phyloP scores from a whole-genome alignment of 768 basidiomycete genomes.

The Suillus fuscotomentosus region DNA sequence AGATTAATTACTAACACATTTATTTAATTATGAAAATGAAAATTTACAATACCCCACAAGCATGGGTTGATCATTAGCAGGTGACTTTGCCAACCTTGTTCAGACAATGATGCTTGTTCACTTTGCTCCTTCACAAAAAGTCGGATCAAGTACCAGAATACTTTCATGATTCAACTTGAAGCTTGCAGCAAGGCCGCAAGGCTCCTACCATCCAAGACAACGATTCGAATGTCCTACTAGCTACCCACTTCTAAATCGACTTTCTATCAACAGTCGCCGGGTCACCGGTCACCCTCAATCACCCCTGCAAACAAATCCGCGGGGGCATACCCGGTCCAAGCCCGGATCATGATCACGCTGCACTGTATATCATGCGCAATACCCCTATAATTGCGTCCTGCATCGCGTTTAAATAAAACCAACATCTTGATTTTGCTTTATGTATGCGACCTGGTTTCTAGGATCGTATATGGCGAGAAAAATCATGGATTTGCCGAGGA shows the following conservation, averaged over 20 bases:
- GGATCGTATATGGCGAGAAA: not conserved
- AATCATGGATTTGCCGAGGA: not conserved
- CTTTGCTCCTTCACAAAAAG: not conserved
- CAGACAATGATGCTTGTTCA: not conserved
- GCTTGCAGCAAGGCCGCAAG: not conserved
- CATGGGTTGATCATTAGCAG: not conserved
- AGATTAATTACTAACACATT: not conserved
- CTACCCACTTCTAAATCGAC: not conserved
- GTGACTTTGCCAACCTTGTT: not conserved
- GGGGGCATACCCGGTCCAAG: not conserved
- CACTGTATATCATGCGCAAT: not conserved
- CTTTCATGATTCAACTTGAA: not conserved
- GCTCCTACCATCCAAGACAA: not conserved
- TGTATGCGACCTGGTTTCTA: not conserved
- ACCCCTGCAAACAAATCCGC: not conserved
- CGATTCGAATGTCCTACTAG: not conserved
- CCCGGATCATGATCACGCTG: not conserved
- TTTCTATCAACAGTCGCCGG: not conserved
- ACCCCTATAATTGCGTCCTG: not conserved
- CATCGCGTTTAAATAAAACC: not conserved
- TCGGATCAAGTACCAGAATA: not conserved
- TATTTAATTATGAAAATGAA: slow-evolving; percentile 1
- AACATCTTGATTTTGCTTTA: not conserved
- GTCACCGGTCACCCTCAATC: no score
- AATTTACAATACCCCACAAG: not conserved